Evolutionary conservation across 1,139 yeast species (phyloP).

Genomic region (Pichia sp.): DNA sequence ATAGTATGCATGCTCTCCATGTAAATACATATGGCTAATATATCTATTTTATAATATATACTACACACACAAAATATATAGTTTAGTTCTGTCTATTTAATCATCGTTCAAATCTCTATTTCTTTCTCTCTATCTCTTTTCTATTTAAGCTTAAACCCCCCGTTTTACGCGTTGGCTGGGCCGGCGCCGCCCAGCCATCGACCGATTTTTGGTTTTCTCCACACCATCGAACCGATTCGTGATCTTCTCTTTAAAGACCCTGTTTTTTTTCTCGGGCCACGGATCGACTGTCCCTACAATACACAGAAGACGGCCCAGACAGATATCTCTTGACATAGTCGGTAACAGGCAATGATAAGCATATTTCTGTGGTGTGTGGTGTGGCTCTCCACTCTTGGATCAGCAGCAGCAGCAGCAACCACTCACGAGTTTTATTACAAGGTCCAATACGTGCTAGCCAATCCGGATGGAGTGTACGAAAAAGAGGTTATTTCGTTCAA

Average conservation of each 20-base stretch:
- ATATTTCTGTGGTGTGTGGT: neutral
- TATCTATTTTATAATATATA: neutral
- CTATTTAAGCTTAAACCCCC: too few species aligned
- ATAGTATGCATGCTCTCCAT: constrained; percentile 32
- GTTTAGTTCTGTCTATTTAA: constrained; percentile 10
- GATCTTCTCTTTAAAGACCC: neutral
- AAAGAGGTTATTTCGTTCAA: constrained; percentile 59
- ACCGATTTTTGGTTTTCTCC: neutral
- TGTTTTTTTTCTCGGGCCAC: neutral
- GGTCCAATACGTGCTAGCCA: constrained; percentile 51
- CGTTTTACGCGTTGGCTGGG: too few species aligned
- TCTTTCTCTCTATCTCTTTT: neutral
- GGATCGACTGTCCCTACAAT: neutral
- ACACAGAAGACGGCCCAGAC: neutral
- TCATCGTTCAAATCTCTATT: neutral
- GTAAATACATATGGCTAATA: neutral
- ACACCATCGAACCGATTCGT: neutral
- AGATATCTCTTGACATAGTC: neutral
- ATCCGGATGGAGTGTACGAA: constrained; percentile 57
- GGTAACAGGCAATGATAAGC: neutral
- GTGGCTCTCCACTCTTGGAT: neutral
- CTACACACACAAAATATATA: constrained; percentile 2
- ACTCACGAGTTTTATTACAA: constrained; percentile 40
- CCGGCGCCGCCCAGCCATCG: too few species aligned
- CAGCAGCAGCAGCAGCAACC: neutral